Evolutionary conservation across 1,284 basidiomycete genomes (phyloP).

Genomic region (Meripilus lineatus): DNA sequence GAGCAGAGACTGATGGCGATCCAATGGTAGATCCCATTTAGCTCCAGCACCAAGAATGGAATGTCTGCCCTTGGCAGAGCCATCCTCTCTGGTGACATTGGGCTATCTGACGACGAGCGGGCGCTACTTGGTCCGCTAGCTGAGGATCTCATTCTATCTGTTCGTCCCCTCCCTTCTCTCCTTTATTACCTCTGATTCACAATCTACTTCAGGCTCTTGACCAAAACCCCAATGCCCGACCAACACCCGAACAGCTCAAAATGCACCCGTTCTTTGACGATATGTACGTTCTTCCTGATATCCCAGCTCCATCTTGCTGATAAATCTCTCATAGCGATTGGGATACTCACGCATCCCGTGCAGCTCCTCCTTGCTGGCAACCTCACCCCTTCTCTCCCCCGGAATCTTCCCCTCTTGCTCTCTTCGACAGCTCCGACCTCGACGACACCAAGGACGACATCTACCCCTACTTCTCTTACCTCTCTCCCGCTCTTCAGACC

Average conservation of each 20-base stretch:
- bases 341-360: not conserved
- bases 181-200: not conserved
- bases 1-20: too few relatives aligned
- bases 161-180: not conserved
- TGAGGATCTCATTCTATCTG: not conserved
- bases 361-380: too few relatives aligned
- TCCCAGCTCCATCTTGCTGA: not conserved
- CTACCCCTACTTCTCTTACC: not conserved
- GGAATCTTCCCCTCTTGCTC: too few relatives aligned
- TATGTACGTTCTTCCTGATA: not conserved
- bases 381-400: too few relatives aligned
- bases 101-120: not conserved
- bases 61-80: not conserved
- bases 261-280: not conserved
- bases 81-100: not conserved
- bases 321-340: not conserved
- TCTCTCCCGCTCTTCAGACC: too few relatives aligned
- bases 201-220: not conserved
- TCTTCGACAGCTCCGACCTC: too few relatives aligned
- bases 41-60: not conserved
- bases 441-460: not conserved
- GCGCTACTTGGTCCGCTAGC: too few relatives aligned
- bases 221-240: not conserved
- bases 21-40: not conserved
- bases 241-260: not conserved